Percentiles rank a stretch among this genome's conserved stretches.
Evolutionary conservation across 1,139 yeast genomes (phyloP).

Genomic region (Magnusiomyces magnusii): DNA sequence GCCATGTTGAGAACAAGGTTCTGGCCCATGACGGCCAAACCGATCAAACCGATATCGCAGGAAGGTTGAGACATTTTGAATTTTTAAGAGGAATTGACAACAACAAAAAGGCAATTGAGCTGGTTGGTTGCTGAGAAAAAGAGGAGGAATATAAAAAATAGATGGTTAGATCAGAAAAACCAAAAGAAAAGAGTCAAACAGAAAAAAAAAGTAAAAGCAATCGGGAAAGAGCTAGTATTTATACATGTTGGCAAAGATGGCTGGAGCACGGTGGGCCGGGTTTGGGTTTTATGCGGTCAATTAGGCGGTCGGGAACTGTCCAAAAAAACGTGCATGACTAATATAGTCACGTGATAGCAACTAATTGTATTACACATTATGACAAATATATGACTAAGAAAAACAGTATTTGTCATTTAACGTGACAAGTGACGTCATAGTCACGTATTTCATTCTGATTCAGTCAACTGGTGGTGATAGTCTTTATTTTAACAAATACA

Average conservation of each 20-base stretch:
- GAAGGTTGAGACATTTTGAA: conserved; percentile 17
- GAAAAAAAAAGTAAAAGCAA: background rate
- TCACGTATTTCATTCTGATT: no score
- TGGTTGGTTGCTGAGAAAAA: background rate
- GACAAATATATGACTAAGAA: no score
- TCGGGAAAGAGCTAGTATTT: background rate
- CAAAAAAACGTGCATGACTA: background rate
- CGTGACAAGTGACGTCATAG: no score
- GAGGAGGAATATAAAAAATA: background rate
- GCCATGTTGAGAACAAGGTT: conserved; percentile 96
- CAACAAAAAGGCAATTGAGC: background rate
- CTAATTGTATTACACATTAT: no score
- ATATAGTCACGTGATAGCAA: no score
- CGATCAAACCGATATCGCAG: conserved; percentile 91
- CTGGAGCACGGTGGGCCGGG: background rate
- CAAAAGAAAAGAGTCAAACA: background rate
- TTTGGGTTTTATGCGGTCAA: background rate
- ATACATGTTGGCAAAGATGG: no score
- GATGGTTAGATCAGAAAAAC: background rate
- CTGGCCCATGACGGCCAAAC: conserved; percentile 99
- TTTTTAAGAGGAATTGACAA: no score
- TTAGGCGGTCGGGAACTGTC: background rate
- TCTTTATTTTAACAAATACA: no score
- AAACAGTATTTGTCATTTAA: no score
- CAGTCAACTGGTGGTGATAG: no score